Evolutionary conservation across 2,329 filamentous ascomycete genomes (phyloP), one percentile per base, ranked within the genome.

Genomic region (Thielaviopsis euricoi): DNA sequence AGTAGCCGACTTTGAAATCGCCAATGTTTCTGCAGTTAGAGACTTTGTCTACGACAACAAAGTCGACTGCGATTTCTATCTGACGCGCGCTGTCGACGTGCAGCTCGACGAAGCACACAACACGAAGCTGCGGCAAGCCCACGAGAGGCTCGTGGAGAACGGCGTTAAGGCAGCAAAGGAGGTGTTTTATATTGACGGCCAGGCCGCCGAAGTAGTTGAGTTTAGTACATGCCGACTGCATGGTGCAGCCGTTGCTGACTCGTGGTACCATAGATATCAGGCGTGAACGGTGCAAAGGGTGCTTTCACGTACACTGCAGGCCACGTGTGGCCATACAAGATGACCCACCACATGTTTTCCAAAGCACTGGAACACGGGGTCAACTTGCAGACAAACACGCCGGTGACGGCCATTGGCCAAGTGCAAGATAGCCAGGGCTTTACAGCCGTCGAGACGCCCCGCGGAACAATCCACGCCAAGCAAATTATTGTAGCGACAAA

Each of bases 61-160:
- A 0, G 67, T 75, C 12, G 71, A 75, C 49, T 75, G 73, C 60
- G 73, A 76, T 33, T 72, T 75, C 17, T 66, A 72, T 13, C 48
- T 74, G 2, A 72, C 71, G 0, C 63, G 72, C 4, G 67, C 69
- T 7, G 64, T 68, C 4, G 72, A 75, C 60, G 69, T 73, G 0
- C 67, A 68, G n/a, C 58, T 73, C 7, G 64, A 65, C 2, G 62
- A 66, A 0, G 59, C 58, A 3, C 62, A 62, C 13, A 56, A 62
- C 7, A 29, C 61, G 0, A 49, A 60, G 1, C 64, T 70, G 40
- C 65, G 66, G 53, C 63, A 64, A 0, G 64, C 64, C 0, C 68
- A 69, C 19, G 65, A 71, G 1, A 55, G 65, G 37, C 64, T 73
- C 10, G 66, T 65, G 15, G 64, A 64, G 25, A 60, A 63, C 15